Evolutionary conservation across 208 protist genomes (phyloP), one percentile per base, ranked within the genome.

Genomic region (Lotmaria passim): DNA sequence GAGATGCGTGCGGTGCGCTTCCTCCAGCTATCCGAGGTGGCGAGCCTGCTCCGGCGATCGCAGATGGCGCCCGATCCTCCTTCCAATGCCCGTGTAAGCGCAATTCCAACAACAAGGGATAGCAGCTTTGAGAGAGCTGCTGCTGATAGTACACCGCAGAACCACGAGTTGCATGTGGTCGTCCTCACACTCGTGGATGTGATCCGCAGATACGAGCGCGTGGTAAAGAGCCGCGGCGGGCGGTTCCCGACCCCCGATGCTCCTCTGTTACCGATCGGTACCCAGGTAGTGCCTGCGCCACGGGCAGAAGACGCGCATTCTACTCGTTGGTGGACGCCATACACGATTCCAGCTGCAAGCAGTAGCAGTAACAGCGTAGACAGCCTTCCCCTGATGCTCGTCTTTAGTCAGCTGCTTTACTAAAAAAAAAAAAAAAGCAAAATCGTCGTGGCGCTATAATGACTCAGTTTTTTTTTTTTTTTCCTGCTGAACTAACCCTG

Each of bases 311-410:
- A 41, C 7, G 58, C 30, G 14, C 1, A n/a, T 14, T 30, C 15
- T 0, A 47, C 43, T 12, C 58, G n/a, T 8, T 64, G 58, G 60
- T 66, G 60, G 60, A 44, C 23, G 33, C 60, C 60, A 12, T 66
- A 66, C 46, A 15, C 46, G 2, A 33, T 66, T 21, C 60, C 60
- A 1, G 46, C 30, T 15, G 46, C 60, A 12, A 8, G 30, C 0
- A 30, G 7, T 12, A 44, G 11, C 31, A 26, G 44, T 10, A 23
- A 3, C n/a, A n/a, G n/a, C n/a, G n/a, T n/a, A 5, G 47, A 56
- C 11, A 30, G 23, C 46, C 5, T 56, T n/a, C 47, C 46, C 31
- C 46, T 66, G 0, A 44, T 66, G 11, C 23, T 66, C 30, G 23
- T 66, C 30, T 53, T 56, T 14, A 10, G 56, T 34, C 30, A 51